Percentiles rank a stretch among this genome's conserved stretches.
Evolutionary conservation across 1,139 yeast species (phyloP).

Genomic region (Geotrichum phurueaensis): DNA sequence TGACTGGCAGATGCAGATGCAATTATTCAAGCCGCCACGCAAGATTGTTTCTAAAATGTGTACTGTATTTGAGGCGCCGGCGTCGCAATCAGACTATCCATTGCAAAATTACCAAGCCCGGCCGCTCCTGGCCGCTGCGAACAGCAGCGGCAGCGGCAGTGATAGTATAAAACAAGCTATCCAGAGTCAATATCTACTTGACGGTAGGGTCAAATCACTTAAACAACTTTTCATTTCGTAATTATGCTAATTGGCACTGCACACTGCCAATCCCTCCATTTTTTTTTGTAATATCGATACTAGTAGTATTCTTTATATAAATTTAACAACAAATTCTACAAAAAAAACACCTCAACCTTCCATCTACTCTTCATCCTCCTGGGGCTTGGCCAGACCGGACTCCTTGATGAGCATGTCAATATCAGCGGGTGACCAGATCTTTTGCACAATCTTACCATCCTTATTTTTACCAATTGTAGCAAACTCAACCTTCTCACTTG

Average conservation of each 20-base stretch:
- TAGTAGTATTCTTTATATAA: not conserved
- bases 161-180: not conserved
- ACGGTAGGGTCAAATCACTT: not conserved
- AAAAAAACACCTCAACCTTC: not conserved
- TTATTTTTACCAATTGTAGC: constrained; percentile 60
- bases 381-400: constrained; percentile 59
- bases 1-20: not conserved
- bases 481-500: constrained; percentile 83
- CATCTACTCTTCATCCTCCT: constrained; percentile 42
- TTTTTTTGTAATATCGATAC: not conserved
- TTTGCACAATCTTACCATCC: constrained; percentile 53
- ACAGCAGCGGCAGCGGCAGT: not conserved
- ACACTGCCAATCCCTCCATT: not conserved
- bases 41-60: constrained; percentile 6
- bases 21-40: not conserved
- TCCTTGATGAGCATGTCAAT: constrained; percentile 69
- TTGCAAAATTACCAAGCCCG: not conserved
- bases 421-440: constrained; percentile 74
- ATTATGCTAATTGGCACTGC: not conserved
- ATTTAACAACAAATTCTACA: not conserved
- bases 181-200: not conserved
- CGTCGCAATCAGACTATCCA: not conserved
- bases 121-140: not conserved
- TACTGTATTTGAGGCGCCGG: constrained; percentile 1
- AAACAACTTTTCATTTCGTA: not conserved